These are phyloP conservation scores for Raddia distichophylla DNA, from an alignment of 176 grass and related monocot species.

Conservation along the genomic window DNA sequence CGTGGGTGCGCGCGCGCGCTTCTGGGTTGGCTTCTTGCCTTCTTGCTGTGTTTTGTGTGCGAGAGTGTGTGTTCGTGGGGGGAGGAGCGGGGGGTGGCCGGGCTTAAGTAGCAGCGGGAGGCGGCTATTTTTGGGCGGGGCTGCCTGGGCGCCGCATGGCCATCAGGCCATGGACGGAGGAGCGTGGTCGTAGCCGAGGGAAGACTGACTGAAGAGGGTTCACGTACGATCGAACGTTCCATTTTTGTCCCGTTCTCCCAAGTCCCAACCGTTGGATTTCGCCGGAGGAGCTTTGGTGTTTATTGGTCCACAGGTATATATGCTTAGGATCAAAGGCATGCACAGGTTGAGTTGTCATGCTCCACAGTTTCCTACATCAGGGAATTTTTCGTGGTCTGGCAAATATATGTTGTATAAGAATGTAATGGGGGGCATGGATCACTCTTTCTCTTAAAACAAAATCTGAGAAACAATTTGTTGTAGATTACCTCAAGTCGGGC, in stretches of 20 bases:
- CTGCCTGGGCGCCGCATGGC: background rate
- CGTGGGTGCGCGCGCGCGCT: background rate
- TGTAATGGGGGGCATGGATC: no score
- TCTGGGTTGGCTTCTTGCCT: background rate
- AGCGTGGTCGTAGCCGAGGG: background rate
- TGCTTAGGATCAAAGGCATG: no score
- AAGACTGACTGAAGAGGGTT: background rate
- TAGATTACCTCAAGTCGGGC: no score
- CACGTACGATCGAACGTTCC: background rate
- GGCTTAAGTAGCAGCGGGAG: background rate
- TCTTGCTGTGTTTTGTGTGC: background rate
- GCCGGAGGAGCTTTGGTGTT: no score
- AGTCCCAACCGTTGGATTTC: no score
- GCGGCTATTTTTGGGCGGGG: slow-evolving; percentile 24
- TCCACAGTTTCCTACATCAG: no score
- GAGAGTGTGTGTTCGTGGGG: background rate
- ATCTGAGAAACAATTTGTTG: no score
- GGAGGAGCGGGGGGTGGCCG: background rate
- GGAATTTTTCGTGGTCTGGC: no score
- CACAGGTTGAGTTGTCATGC: no score
- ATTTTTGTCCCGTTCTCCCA: background rate
- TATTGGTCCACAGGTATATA: no score
- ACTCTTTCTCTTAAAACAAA: no score
- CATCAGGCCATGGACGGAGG: background rate
- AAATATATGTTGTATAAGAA: no score